These are phyloP conservation scores for Mycena albidolilacea DNA, from an alignment of 768 basidiomycete species.

Conservation along the genomic window DNA sequence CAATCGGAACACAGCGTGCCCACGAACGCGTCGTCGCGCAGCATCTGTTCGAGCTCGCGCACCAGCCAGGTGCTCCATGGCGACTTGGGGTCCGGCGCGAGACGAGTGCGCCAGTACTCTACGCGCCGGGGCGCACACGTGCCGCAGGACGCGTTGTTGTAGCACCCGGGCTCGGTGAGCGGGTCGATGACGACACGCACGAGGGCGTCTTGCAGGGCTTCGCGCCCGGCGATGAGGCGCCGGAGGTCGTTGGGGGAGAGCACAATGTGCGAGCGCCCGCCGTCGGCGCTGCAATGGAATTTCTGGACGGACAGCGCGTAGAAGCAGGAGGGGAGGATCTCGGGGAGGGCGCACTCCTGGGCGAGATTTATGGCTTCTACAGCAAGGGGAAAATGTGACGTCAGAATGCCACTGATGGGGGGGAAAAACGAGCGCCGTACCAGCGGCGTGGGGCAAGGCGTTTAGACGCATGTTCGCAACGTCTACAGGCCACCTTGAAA, in stretches of 20 bases:
- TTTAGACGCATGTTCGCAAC: constrained; percentile 45
- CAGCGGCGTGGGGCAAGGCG: constrained; percentile 49
- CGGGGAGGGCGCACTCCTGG: constrained; percentile 51
- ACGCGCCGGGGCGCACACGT: constrained; percentile 20
- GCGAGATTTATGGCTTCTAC: constrained; percentile 54
- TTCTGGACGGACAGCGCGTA: constrained; percentile 54
- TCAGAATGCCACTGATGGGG: not conserved
- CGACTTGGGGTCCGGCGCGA: constrained; percentile 29
- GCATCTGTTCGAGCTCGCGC: constrained; percentile 32
- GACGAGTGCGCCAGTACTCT: constrained; percentile 36
- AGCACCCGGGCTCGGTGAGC: constrained; percentile 31
- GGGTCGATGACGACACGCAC: constrained; percentile 38
- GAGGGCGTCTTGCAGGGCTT: constrained; percentile 46
- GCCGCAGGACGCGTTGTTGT: constrained; percentile 32
- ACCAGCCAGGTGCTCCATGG: constrained; percentile 35
- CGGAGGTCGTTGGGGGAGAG: constrained; percentile 48
- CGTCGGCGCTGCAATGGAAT: constrained; percentile 45
- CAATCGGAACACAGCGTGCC: constrained; percentile 29
- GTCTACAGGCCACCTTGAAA: constrained; percentile 49
- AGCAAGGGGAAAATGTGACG: not conserved
- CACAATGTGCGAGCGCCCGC: constrained; percentile 47
- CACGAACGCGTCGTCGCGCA: constrained; percentile 35
- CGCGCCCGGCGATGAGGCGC: constrained; percentile 50
- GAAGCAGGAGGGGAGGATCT: constrained; percentile 57
- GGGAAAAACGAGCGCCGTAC: constrained; percentile 39